Base-by-base conservation (phyloP, 2,329 filamentous ascomycete genomes). In the Dothistroma pini region DNA sequence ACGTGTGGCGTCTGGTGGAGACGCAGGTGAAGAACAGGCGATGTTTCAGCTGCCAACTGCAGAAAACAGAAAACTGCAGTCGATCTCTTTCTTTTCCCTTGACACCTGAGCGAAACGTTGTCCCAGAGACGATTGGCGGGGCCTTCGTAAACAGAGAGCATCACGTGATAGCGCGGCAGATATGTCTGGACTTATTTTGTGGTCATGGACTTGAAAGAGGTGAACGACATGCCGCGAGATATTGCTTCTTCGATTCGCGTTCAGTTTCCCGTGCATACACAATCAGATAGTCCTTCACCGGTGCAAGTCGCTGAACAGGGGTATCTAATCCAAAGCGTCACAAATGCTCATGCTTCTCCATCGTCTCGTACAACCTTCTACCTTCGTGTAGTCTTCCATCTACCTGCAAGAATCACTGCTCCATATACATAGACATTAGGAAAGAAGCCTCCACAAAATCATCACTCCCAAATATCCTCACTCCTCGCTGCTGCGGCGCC, bases 391-490 rank as follows among this genome's bases (percentile, higher is more conserved):
- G 25, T 29, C 21, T 25, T 11, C 22, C 49, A 9, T 52, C 29
- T 4, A 5, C 35, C 48, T 32, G 51, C 49, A 22, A 29, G 6
- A 29, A 29, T 54, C 16, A 41, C 22, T 54, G 58, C 22, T 64
- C 38, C 22, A 59, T 51, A 4, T 70, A 69, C 67, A 69, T 70
- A 2, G 73, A 73, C 61, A 63, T 57, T 64, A 80, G 60, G 54
- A 91, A 91, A 0, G 83, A 80, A 0, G 88, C 88, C 61, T 91
- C 89, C 60, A 83, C 86, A 72, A 91, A 91, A 71, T 91, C 87
- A 48, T 77, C 77, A 72, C 72, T 64, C 75, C 76, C 60, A 70
- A 71, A 52, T 67, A 76, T 66, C 75, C 67, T 75, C 75, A 75
- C 63, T 74, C 63, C 65, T 71, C 48, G 60, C 69, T 66, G 62